Evolutionary conservation across 805 yeast species (phyloP).

Genomic region (Nakazawaea ishiwadae): DNA sequence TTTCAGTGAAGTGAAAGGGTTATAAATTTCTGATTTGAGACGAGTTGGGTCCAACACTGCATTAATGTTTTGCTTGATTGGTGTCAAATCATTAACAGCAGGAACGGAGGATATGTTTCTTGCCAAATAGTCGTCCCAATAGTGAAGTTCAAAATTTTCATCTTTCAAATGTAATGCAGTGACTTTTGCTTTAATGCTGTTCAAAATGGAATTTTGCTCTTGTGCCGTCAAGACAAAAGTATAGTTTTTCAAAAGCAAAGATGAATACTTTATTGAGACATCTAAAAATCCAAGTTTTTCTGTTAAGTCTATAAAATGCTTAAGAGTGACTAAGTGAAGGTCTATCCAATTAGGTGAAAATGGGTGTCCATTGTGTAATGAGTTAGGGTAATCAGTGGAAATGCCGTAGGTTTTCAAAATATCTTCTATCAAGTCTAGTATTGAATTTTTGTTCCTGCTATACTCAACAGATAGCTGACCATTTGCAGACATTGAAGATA

Average conservation of each 20-base stretch:
- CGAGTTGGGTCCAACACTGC: no score
- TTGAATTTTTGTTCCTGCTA: slow-evolving; percentile 12
- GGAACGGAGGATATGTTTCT: slow-evolving; percentile 39
- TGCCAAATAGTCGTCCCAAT: slow-evolving; percentile 73
- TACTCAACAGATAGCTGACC: not conserved
- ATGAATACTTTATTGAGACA: slow-evolving; percentile 41
- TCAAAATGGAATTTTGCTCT: slow-evolving; percentile 48
- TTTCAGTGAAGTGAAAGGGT: slow-evolving; percentile 36
- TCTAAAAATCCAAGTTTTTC: slow-evolving; percentile 43
- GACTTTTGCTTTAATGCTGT: slow-evolving; percentile 26
- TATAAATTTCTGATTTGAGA: slow-evolving; percentile 31
- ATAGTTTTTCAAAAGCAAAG: slow-evolving; percentile 52
- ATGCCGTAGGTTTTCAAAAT: slow-evolving; percentile 54
- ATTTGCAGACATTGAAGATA: slow-evolving; percentile 8
- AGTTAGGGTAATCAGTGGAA: slow-evolving; percentile 26
- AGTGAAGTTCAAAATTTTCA: slow-evolving; percentile 30
- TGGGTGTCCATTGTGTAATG: slow-evolving; percentile 21
- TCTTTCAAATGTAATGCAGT: slow-evolving; percentile 20
- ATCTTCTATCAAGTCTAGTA: slow-evolving; percentile 34
- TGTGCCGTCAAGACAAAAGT: slow-evolving; percentile 46
- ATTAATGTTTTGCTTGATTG: slow-evolving; percentile 12
- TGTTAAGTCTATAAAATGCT: slow-evolving; percentile 1
- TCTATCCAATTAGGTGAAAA: slow-evolving; percentile 45
- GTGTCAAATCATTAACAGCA: slow-evolving; percentile 23
- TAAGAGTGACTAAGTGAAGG: slow-evolving; percentile 50